Percentiles rank a stretch among this genome's conserved stretches.
phyloP scores from a whole-genome alignment of 352 stramenopile genomes.

The Pythium brassicae region DNA sequence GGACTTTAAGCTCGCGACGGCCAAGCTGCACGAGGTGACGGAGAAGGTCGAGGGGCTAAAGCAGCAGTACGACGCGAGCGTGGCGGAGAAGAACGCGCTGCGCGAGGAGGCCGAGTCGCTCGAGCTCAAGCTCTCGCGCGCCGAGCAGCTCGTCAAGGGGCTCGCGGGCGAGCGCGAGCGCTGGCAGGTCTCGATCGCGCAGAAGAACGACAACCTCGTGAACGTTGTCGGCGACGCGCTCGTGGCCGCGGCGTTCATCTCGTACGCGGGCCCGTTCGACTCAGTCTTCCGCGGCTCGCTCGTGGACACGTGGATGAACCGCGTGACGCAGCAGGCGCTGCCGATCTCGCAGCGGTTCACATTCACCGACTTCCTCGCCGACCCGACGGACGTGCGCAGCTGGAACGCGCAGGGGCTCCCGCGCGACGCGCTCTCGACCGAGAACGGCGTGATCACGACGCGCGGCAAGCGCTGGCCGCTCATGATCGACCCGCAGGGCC shows the following conservation, averaged over 20 bases:
- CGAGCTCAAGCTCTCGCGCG: constrained; percentile 90
- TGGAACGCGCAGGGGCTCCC: constrained; percentile 95
- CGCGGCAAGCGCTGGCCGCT: constrained; percentile 93
- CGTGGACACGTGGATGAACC: constrained; percentile 88
- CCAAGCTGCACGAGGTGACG: constrained; percentile 88
- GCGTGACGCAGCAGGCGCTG: constrained; percentile 78
- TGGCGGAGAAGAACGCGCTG: constrained; percentile 93
- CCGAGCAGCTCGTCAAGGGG: constrained; percentile 92
- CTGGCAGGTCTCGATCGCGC: constrained; percentile 90
- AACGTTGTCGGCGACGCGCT: constrained; percentile 92
- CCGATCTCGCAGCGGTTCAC: constrained; percentile 86
- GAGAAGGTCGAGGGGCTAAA: constrained; percentile 91
- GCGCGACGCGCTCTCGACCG: constrained; percentile 90
- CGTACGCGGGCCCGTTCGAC: constrained; percentile 95
- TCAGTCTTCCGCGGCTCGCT: constrained; percentile 85
- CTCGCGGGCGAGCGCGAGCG: constrained; percentile 92
- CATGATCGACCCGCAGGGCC: constrained; percentile 96
- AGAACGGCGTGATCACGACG: constrained; percentile 96
- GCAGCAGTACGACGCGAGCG: constrained; percentile 88
- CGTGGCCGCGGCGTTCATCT: constrained; percentile 92
- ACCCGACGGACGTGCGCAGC: constrained; percentile 90
- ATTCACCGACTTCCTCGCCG: constrained; percentile 91
- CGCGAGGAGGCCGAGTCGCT: constrained; percentile 91
- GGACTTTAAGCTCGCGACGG: constrained; percentile 84
- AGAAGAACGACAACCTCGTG: constrained; percentile 84